Percentiles rank a stretch among this genome's conserved stretches.
These are phyloP conservation scores for Russula compacta DNA, from an alignment of 768 basidiomycete species.

Conservation along the genomic window DNA sequence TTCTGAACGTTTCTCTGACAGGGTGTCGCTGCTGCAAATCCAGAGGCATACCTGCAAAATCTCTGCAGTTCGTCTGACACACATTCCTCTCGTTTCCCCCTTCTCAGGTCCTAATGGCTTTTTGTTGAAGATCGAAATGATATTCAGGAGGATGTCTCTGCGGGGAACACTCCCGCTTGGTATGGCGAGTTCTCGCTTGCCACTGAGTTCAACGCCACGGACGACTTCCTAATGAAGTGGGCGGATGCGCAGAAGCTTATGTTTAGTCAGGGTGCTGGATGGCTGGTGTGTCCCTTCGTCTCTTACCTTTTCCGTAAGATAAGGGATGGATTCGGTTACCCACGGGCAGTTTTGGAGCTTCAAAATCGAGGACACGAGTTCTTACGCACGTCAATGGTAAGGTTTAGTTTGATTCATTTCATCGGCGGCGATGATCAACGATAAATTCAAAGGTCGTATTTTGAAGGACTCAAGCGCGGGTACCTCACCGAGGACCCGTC, in stretches of 20 bases:
- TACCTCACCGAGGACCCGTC: constrained; percentile 60
- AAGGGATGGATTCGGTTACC: background rate
- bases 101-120: background rate
- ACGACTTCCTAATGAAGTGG: constrained; percentile 56
- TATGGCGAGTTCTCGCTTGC: constrained; percentile 56
- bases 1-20: constrained; percentile 23
- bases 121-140: constrained; percentile 45
- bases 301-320: background rate
- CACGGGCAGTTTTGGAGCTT: constrained; percentile 58
- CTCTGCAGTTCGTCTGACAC: constrained; percentile 54
- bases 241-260: constrained; percentile 67
- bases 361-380: constrained; percentile 51
- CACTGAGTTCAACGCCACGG: constrained; percentile 54
- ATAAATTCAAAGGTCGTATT: constrained; percentile 52
- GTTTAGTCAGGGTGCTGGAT: constrained; percentile 52
- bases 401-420: constrained; percentile 14
- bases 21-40: constrained; percentile 63
- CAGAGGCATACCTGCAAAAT: constrained; percentile 52
- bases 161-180: constrained; percentile 41
- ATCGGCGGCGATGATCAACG: background rate
- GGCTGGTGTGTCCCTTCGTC: constrained; percentile 43
- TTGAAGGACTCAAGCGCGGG: constrained; percentile 47
- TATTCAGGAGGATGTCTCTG: constrained; percentile 37
- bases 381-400: constrained; percentile 58
- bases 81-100: background rate